A percentile compares a stretch with the other conserved stretches of the same genome.
These are phyloP conservation scores for Leucogyrophana mollusca DNA, from an alignment of 768 basidiomycete genomes.

Conservation along the genomic window DNA sequence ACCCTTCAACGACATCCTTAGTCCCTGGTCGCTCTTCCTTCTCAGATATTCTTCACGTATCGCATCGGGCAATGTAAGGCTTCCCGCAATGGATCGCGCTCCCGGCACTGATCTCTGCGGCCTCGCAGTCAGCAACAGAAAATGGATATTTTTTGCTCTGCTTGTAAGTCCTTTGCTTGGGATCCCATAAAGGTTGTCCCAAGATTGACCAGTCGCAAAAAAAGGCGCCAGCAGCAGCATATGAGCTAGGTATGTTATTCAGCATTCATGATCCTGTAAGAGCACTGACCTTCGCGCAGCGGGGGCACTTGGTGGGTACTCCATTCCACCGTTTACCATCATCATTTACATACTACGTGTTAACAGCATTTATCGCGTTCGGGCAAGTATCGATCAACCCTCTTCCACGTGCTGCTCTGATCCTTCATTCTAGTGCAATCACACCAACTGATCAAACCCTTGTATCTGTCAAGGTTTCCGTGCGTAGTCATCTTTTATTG, in stretches of 20 bases:
- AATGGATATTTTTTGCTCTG: slow-evolving; percentile 6
- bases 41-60: slow-evolving; percentile 8
- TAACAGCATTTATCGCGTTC: slow-evolving; percentile 5
- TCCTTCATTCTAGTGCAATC: background rate
- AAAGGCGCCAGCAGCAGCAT: slow-evolving; percentile 4
- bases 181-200: no score
- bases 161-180: slow-evolving; percentile 1
- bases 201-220: no score
- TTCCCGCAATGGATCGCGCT: background rate
- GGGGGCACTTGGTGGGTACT: slow-evolving; percentile 5
- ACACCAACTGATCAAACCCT: slow-evolving; percentile 1
- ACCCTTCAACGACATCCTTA: background rate
- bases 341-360: background rate
- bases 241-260: slow-evolving; percentile 5
- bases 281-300: background rate
- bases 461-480: background rate
- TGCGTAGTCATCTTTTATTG: no score
- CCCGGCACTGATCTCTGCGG: background rate
- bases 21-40: slow-evolving; percentile 7
- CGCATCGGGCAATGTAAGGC: slow-evolving; percentile 11
- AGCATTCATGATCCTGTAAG: no score
- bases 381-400: background rate
- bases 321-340: background rate
- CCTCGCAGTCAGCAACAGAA: slow-evolving; percentile 2
- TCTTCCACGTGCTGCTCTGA: background rate